A percentile compares a stretch with the other conserved stretches of the same genome.
These are phyloP conservation scores for Hymenotorrendiella dingleyae DNA, from an alignment of 2,329 filamentous ascomycete genomes.

Conservation along the genomic window DNA sequence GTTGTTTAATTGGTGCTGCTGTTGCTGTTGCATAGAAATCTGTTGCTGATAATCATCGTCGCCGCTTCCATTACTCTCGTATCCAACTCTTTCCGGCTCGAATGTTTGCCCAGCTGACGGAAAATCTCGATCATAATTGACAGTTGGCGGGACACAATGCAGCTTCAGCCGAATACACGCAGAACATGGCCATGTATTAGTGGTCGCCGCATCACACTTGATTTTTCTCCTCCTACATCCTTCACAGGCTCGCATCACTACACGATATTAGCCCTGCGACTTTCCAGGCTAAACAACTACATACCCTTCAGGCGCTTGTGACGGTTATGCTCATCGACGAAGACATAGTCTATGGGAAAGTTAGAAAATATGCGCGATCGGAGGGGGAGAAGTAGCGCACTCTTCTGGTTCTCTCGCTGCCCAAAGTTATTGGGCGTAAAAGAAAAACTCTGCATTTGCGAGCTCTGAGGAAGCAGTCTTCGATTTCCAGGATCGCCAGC, in stretches of 20 bases:
- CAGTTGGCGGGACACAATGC: constrained; percentile 75
- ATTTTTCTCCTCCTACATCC: constrained; percentile 94
- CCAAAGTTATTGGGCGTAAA: constrained; percentile 63
- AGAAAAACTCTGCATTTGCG: constrained; percentile 68
- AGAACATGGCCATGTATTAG: constrained; percentile 95
- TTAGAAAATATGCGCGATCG: constrained; percentile 26
- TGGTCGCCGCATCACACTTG: constrained; percentile 94
- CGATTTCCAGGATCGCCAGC: constrained; percentile 56
- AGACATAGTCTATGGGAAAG: constrained; percentile 76
- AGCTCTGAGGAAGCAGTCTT: constrained; percentile 59
- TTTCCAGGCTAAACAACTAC: constrained; percentile 1
- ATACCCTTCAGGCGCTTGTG: constrained; percentile 93
- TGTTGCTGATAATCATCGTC: constrained; percentile 48
- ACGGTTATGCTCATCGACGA: constrained; percentile 96
- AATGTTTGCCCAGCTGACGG: constrained; percentile 34
- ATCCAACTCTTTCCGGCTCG: constrained; percentile 43
- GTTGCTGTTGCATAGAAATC: constrained; percentile 43
- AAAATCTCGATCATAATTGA: constrained; percentile 31
- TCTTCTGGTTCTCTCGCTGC: constrained; percentile 75
- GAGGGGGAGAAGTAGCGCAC: constrained; percentile 42
- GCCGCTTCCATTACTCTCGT: constrained; percentile 37
- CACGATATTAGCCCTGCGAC: constrained; percentile 16
- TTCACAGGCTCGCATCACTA: constrained; percentile 96
- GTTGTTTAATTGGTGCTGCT: constrained; percentile 27
- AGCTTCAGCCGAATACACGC: constrained; percentile 89